Evolutionary conservation across 805 yeast species (phyloP), one percentile per base, ranked within the genome.

Genomic region (Jamesozyma rosinii): DNA sequence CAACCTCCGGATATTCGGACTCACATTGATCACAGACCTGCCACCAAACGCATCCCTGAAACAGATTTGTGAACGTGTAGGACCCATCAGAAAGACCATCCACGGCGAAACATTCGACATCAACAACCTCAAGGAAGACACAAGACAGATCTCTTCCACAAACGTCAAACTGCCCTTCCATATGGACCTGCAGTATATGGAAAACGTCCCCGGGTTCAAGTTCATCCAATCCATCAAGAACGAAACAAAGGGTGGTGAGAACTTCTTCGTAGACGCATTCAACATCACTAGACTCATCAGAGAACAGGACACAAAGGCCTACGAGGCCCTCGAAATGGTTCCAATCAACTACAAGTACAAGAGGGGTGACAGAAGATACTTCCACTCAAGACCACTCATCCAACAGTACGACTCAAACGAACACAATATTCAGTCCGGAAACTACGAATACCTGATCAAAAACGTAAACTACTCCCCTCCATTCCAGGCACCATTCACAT

Each of bases 381-480:
- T 72, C 58, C 77, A 74, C 47, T 67, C 74, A 21, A 68, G 85
- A 32, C 85, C 84, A 3, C 61, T 81, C 44, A 69, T 83, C 14
- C 82, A 76, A 26, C 83, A 79, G 50, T 74, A 73, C 44, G 66
- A 67, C 17, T 55, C 61, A 41, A 52, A 65, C 43, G 62, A 63
- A 37, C 53, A 57, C 14, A 54, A 54, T 37, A 57, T 65, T 43
- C 46, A 49, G 40, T 48, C 55, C 15, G 59, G 64, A 4, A 51
- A 64, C 52, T 42, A 55, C 54, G 55, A 52, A 29, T 45, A 48
- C 11, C 38, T 54, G 31, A 74, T 81, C 49, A 72, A 72, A 50
- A 79, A 74, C 42, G 74, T 82, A 17, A 81, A 81, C 55, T 83
- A 83, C 59, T 78, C 90, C 0, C 92, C 94, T 2, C 90, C 89